Percentiles rank a stretch among this genome's conserved stretches.
phyloP scores from a whole-genome alignment of 2,329 filamentous ascomycete species.

The Meredithiella fracta region DNA sequence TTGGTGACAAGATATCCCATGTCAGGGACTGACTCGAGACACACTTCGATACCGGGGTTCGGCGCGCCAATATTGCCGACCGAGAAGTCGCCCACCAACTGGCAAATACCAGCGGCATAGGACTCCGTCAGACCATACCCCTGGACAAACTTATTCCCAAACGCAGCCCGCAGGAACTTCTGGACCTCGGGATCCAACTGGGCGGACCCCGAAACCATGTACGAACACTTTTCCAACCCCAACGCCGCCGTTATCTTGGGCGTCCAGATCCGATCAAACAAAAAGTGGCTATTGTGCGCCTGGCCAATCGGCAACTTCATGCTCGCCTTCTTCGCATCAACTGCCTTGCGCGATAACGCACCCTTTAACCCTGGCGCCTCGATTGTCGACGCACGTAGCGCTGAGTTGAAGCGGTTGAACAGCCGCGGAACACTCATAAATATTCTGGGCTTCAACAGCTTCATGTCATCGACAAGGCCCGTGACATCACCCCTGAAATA shows the following conservation, averaged over 20 bases:
- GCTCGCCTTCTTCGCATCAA: slow-evolving; percentile 63
- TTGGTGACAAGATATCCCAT: slow-evolving; percentile 85
- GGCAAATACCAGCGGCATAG: slow-evolving; percentile 60
- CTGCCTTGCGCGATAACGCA: slow-evolving; percentile 60
- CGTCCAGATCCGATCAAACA: slow-evolving; percentile 80
- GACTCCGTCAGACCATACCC: slow-evolving; percentile 92
- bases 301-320: slow-evolving; percentile 55
- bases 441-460: slow-evolving; percentile 63
- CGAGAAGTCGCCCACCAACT: slow-evolving; percentile 53
- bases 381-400: slow-evolving; percentile 62
- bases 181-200: slow-evolving; percentile 81
- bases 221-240: slow-evolving; percentile 55
- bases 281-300: slow-evolving; percentile 60
- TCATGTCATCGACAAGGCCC: slow-evolving; percentile 78
- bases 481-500: slow-evolving; percentile 89
- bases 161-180: slow-evolving; percentile 70
- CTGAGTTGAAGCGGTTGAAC: slow-evolving; percentile 77
- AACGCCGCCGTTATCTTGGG: slow-evolving; percentile 73
- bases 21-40: slow-evolving; percentile 74
- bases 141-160: slow-evolving; percentile 64
- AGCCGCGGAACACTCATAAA: slow-evolving; percentile 84
- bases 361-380: slow-evolving; percentile 68
- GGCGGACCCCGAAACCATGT: slow-evolving; percentile 76
- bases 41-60: slow-evolving; percentile 51
- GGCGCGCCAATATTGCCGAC: slow-evolving; percentile 70